Base-by-base conservation (phyloP, 176 grass and related monocot species). In the Eragrostis nindensis region DNA sequence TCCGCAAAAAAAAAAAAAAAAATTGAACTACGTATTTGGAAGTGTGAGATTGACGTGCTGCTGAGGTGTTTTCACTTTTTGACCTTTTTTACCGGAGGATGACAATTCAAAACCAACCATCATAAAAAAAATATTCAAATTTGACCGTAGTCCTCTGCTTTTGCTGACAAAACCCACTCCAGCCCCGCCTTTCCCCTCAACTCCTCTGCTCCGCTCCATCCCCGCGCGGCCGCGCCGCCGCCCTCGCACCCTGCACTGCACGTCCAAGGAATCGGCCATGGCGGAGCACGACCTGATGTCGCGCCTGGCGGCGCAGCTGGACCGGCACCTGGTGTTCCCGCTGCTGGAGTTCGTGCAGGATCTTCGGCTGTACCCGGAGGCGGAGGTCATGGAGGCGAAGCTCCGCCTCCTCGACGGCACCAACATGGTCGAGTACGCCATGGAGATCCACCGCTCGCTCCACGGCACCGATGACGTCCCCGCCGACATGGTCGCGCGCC, bases 371-470 rank as follows among this genome's bases (percentile, higher is more conserved):
- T 92, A 97, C 85, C 80, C 80, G 21, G 83, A 92, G 73, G 68
- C 79, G 2, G 87, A 94, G 85, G 89, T 97, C 73, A 89, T 91
- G 10, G 85, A 88, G 87, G 92, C 80, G 39, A 97, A 97, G 85
- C 88, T 97, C 85, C 76, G 83, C 41, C 91, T 97, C 53, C 92
- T 97, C 85, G 74, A 85, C 83, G 89, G 91, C 71, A 94, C 95
- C 29, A 97, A 94, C 85, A 97, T 97, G 94, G 94, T 97, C 19
- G 95, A 94, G 62, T 94, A 97, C 68, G 92, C 95, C 76, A 94
- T 97, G 92, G 94, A 97, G 74, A 94, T 94, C 70, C 92, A 94
- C 80, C 94, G 87, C 84, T 90, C 92, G 11, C 94, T 94, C 39
- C 85, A 94, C 57, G 87, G 80, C 38, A 92, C 94, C 42, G 92